Evolutionary conservation across 208 protist species (phyloP), one percentile per base, ranked within the genome.

Genomic region (Porcisia deanei): DNA sequence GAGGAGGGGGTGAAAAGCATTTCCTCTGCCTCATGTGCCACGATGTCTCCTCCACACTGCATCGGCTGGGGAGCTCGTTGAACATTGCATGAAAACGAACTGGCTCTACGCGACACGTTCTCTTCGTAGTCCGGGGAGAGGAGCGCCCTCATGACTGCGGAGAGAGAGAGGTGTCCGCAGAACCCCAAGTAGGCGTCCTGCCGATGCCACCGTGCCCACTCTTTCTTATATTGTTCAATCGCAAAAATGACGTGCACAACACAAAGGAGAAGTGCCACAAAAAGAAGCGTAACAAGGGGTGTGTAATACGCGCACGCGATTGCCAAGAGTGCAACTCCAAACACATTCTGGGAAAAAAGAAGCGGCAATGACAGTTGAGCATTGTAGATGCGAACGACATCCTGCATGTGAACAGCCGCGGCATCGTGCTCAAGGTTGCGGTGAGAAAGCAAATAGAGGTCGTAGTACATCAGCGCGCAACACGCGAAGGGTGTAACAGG

Each of bases 401-500:
- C 84, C 12, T 63, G 71, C 49, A 88, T 47, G 9, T 75, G 73
- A 3, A 37, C 64, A 2, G 68, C 59, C 39, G 54, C 52, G 0
- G 43, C 55, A 7, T 66, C 59, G 16, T 55, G 74, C 18, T 47
- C 49, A 7, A 55, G 55, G 25, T 64, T 68, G 10, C 71, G 53
- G 10, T 77, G 47, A 2, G 75, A 45, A 20, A 88, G 65, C 20
- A 81, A 14, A 63, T 84, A 86, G 6, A 94, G 52, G 64, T 91
- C 88, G 65, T 83, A 81, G 66, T 91, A 94, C 77, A 91, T 78
- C 59, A 92, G 67, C 8, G 65, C 82, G 66, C 86, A 92, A 34
- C 79, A 83, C 3, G 84, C 84, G 70, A 94, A 94, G 20, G 86
- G 90, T 39, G 84, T 89, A 3, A 87, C 71, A 30, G 88, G 88